phyloP scores from a whole-genome alignment of 139 green algal species.

The Coccomyxa sp. region DNA sequence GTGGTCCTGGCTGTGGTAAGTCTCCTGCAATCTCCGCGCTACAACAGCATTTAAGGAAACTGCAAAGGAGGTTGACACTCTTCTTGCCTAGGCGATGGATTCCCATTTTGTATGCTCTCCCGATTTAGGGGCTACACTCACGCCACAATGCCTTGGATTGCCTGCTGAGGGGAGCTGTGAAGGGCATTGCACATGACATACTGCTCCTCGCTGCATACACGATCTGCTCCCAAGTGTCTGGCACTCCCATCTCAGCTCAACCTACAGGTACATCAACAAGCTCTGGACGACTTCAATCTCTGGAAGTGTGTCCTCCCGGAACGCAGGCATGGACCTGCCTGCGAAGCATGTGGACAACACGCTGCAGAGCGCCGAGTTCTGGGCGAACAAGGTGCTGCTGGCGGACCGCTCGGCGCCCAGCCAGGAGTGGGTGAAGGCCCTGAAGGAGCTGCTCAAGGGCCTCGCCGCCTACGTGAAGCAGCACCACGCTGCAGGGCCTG shows the following conservation, averaged over 20 bases:
- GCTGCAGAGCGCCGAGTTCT: constrained; percentile 86
- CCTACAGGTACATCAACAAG: not conserved
- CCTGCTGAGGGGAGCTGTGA: not conserved
- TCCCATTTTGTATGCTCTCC: not conserved
- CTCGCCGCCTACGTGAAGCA: constrained; percentile 52
- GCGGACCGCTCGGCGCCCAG: constrained; percentile 53
- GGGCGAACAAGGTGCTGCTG: constrained; percentile 85
- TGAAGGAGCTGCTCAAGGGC: constrained; percentile 64
- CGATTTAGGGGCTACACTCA: not conserved
- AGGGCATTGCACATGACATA: not conserved
- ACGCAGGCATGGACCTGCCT: constrained; percentile 66
- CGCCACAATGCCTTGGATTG: not conserved
- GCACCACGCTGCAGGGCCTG: constrained; percentile 53
- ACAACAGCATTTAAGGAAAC: not conserved
- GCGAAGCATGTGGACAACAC: constrained; percentile 71
- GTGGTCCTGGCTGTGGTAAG: constrained; percentile 67
- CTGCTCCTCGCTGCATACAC: not conserved
- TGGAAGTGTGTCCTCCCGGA: not conserved
- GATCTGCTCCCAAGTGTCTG: not conserved
- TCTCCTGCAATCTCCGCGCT: not conserved
- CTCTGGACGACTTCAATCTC: not conserved
- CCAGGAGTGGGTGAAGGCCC: constrained; percentile 64
- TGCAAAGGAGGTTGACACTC: not conserved
- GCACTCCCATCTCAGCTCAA: not conserved
- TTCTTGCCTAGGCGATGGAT: not conserved